phyloP scores from a whole-genome alignment of 148 eudicot species.

The Gaultheria prostrata region DNA sequence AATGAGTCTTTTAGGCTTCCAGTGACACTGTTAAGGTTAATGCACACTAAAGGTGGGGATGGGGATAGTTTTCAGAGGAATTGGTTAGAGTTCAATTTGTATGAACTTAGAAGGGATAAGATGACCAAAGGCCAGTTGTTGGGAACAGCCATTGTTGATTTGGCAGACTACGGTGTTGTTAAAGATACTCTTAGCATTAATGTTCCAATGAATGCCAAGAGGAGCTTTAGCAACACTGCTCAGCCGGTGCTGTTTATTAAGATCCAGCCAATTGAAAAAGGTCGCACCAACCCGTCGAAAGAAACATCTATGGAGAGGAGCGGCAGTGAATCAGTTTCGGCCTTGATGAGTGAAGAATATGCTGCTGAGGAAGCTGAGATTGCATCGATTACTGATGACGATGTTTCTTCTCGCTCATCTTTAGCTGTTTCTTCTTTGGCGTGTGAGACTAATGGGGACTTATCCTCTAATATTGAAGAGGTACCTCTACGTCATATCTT shows the following conservation, averaged over 20 bases:
- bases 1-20: slow-evolving; percentile 73
- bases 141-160: slow-evolving; percentile 79
- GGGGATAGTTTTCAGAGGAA: slow-evolving; percentile 60
- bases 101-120: slow-evolving; percentile 79
- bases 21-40: slow-evolving; percentile 50
- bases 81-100: slow-evolving; percentile 77
- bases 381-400: slow-evolving; percentile 72
- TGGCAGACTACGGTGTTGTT: slow-evolving; percentile 73
- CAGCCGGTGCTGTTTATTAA: slow-evolving; percentile 71
- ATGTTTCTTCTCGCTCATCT: slow-evolving; percentile 80
- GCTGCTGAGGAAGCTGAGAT: slow-evolving; percentile 83
- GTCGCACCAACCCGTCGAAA: slow-evolving; percentile 38
- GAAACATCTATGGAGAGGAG: slow-evolving; percentile 60
- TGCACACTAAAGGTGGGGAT: slow-evolving; percentile 56
- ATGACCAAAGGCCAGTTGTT: slow-evolving; percentile 69
- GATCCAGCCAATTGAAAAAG: slow-evolving; percentile 59
- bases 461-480: slow-evolving; percentile 43
- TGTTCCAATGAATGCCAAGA: slow-evolving; percentile 63
- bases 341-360: slow-evolving; percentile 78
- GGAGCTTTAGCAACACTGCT: slow-evolving; percentile 59
- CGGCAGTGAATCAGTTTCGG: slow-evolving; percentile 59
- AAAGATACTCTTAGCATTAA: slow-evolving; percentile 42
- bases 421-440: slow-evolving; percentile 43
- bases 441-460: slow-evolving; percentile 45
- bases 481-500: slow-evolving; percentile 24